Conservation (phyloP, 179 eudicot species). For the Silene noctiflora region DNA sequence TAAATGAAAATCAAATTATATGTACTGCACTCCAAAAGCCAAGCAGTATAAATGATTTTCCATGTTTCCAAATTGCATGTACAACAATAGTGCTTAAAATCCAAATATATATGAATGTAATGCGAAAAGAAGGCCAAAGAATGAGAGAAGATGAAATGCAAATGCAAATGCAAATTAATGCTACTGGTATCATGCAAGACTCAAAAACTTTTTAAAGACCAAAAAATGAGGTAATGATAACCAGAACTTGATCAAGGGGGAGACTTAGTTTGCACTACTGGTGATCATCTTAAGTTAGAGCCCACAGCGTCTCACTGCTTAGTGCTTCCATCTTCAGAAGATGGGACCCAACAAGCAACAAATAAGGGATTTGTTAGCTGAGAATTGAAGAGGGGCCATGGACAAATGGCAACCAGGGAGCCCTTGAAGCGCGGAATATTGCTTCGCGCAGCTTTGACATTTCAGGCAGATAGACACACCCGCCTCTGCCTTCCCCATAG, state of each 20-base stretch:
- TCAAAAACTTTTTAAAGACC: constrained; percentile 18
- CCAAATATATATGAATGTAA: constrained; percentile 22
- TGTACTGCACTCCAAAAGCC: background rate
- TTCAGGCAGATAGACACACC: constrained; percentile 12
- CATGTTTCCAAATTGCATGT: background rate
- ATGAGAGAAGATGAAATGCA: constrained; percentile 29
- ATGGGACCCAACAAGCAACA: background rate
- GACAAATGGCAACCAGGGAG: constrained; percentile 11
- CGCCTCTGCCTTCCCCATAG: constrained; percentile 15
- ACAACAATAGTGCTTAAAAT: constrained; percentile 20
- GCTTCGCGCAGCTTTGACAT: constrained; percentile 17
- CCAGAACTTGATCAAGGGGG: constrained; percentile 6
- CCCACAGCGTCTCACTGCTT: constrained; percentile 17
- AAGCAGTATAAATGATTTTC: background rate
- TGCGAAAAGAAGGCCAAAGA: constrained; percentile 23
- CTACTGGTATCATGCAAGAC: constrained; percentile 33
- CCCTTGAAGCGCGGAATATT: constrained; percentile 3
- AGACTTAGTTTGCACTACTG: constrained; percentile 23
- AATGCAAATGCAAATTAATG: constrained; percentile 23
- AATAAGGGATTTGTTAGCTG: too few relatives aligned
- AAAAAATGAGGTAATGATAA: constrained; percentile 10
- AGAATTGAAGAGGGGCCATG: constrained; percentile 20
- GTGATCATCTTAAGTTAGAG: constrained; percentile 18
- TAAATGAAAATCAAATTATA: background rate
- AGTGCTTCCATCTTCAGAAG: constrained; percentile 1